phyloP scores from a whole-genome alignment of 129 eudicot species.

The Artemisia argyi region DNA sequence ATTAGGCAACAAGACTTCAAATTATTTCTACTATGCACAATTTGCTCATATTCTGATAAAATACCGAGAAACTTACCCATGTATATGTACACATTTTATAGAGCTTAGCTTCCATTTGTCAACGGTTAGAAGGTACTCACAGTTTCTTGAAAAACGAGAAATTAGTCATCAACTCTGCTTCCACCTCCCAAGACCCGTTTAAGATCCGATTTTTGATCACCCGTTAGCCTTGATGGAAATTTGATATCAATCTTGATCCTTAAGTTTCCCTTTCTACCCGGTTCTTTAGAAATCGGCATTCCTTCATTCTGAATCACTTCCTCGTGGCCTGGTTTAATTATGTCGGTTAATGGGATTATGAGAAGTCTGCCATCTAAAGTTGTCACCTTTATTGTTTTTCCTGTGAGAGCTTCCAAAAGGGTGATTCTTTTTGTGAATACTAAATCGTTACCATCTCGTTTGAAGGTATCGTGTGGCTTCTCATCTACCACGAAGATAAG shows the following conservation, averaged over 20 bases:
- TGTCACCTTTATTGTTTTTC: constrained; percentile 58
- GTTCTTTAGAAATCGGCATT: constrained; percentile 85
- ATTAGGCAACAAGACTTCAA: constrained; percentile 22
- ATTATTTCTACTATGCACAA: constrained; percentile 70
- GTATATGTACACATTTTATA: constrained; percentile 46
- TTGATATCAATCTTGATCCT: constrained; percentile 80
- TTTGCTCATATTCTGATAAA: constrained; percentile 20
- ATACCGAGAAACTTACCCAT: constrained; percentile 50
- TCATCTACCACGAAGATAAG: constrained; percentile 78
- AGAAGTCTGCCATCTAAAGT: constrained; percentile 70
- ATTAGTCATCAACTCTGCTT: constrained; percentile 37
- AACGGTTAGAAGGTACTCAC: constrained; percentile 36
- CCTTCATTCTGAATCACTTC: constrained; percentile 62
- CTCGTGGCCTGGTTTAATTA: constrained; percentile 73
- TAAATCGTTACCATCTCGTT: constrained; percentile 84
- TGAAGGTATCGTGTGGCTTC: constrained; percentile 71
- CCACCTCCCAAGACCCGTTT: constrained; percentile 59
- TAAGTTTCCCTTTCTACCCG: constrained; percentile 73
- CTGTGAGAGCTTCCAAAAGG: constrained; percentile 75
- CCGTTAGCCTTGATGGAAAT: constrained; percentile 68
- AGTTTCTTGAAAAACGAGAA: neutral
- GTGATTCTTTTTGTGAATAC: constrained; percentile 63
- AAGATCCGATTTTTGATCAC: constrained; percentile 78
- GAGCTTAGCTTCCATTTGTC: constrained; percentile 30
- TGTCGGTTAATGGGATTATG: constrained; percentile 42